Conservation (phyloP, 495 filamentous ascomycete genomes). For the Penicillium lagena region DNA sequence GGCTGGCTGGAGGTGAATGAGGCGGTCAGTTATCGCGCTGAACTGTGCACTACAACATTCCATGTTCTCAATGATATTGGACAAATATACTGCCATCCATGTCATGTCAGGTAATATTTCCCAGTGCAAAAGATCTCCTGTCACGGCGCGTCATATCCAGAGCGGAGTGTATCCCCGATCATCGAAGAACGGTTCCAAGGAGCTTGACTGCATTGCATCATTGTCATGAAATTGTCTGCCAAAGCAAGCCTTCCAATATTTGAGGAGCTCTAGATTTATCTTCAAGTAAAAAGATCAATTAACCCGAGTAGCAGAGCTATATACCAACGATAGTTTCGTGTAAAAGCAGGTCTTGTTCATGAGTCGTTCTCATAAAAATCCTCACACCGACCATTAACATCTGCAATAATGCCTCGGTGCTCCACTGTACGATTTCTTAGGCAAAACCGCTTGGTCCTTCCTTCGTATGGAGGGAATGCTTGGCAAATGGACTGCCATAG, state of each 20-base stretch:
- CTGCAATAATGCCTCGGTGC: background rate
- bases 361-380: background rate
- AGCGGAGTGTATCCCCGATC: too few species aligned
- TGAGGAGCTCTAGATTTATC: background rate
- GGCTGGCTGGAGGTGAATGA: too few species aligned
- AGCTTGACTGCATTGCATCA: background rate
- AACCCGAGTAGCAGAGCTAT: conserved; percentile 3
- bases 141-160: too few species aligned
- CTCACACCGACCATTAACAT: background rate
- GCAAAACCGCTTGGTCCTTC: too few species aligned
- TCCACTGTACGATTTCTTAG: too few species aligned
- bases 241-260: too few species aligned
- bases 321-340: background rate
- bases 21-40: too few species aligned
- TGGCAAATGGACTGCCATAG: too few species aligned
- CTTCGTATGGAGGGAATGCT: too few species aligned
- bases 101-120: background rate
- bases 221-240: background rate
- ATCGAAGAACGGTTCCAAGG: too few species aligned
- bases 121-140: background rate
- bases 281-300: background rate
- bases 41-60: too few species aligned
- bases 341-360: background rate
- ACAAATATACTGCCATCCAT: background rate
- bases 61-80: background rate